Evolutionary conservation across 2,329 filamentous ascomycete genomes (phyloP).

Genomic region (Clonostachys solani): DNA sequence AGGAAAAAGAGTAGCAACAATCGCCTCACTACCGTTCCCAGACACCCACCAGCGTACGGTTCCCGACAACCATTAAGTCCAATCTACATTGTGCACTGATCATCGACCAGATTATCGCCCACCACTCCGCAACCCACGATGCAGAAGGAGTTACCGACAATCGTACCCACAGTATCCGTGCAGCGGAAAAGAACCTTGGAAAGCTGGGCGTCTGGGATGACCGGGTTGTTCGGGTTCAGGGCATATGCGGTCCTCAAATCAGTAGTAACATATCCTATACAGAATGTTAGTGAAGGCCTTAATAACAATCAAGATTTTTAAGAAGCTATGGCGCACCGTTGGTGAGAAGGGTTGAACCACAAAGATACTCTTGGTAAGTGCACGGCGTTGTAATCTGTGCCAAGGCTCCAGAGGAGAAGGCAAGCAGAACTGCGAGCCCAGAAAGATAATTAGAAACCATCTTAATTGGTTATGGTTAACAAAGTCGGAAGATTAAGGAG

Average conservation of each 20-base stretch:
- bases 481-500: no score
- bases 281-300: background rate
- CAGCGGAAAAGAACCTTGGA: constrained; percentile 1
- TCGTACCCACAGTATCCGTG: background rate
- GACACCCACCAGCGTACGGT: background rate
- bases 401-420: background rate
- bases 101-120: background rate
- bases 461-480: background rate
- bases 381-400: background rate
- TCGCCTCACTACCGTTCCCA: background rate
- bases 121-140: background rate
- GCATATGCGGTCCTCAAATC: background rate
- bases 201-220: background rate
- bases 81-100: constrained; percentile 1
- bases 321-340: background rate
- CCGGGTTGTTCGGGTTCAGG: background rate
- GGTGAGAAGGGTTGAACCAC: constrained; percentile 1
- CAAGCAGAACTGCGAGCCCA: background rate
- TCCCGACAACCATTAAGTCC: background rate
- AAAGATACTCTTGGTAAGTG: constrained; percentile 1
- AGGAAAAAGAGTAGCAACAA: background rate
- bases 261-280: background rate
- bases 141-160: background rate
- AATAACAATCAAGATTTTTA: background rate
- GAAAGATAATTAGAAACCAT: background rate